Base-by-base conservation (phyloP, 208 protist species). In the Wallacemonas sp. region DNA sequence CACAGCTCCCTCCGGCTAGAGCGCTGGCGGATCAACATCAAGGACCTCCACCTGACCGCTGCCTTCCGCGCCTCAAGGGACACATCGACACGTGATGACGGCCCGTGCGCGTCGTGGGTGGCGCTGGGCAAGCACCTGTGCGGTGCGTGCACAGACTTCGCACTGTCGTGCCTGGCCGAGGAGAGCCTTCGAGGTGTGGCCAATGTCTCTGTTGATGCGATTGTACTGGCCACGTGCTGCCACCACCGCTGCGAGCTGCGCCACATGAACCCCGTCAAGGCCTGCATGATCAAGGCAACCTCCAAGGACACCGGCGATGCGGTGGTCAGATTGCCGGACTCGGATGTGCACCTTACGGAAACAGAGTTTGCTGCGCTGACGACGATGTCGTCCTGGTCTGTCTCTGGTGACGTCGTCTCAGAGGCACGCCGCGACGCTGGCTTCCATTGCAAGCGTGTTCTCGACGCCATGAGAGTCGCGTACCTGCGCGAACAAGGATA, bases 101-200 rank as follows among this genome's bases (percentile, higher is more conserved):
- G n/a, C n/a, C n/a, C n/a, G n/a, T n/a, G 8, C 24, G 24, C 9
- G 26, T 50, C 19, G 32, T 87, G 78, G 79, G 78, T 76, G 0
- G 81, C 81, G 27, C 12, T 90, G 22, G 87, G 87, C 21, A 93
- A 93, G 53, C 87, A 93, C 57, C 71, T 93, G 12, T 93, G 87
- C 59, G 87, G 87, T 8, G 72, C 81, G 0, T 93, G 87, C 74
- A 85, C 87, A 3, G 87, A 93, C 68, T 93, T 93, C 72, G 79
- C 83, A 0, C 64, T 90, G 22, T 86, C 83, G 15, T 90, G 83
- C 33, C 52, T 89, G 17, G 85, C 78, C 5, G 70, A 79, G 29
- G 37, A 37, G 32, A 24, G 52, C 34, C 57, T 76, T 24, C 17
- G 46, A 13, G 29, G 5, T 1, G 32, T 37, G 8, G 54, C n/a